Evolutionary conservation across 2,329 filamentous ascomycete species (phyloP), one percentile per base, ranked within the genome.

Genomic region (Leptographium procerum): DNA sequence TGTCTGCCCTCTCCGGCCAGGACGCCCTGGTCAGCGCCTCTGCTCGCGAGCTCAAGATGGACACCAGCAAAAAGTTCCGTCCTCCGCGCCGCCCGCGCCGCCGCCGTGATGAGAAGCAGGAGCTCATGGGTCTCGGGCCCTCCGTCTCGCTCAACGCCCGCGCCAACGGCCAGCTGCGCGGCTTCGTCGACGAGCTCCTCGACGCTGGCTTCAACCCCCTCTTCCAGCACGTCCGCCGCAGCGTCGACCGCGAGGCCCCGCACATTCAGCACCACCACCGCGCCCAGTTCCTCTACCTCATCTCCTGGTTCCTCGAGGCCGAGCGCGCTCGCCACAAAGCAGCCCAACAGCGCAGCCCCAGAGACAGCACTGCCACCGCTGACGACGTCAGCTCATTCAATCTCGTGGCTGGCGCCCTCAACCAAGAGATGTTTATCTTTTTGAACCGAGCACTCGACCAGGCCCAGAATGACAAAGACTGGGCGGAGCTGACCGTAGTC

Each of bases 121-220:
- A 96, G 60, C 88, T 97, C 60, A 51, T 60, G 40, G 58, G 60
- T 2, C 60, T 63, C 0, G 90, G 91, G 57, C 81, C 83, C 11
- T 83, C 84, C 0, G 81, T 86, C 1, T 76, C 84, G 36, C 77
- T 99, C 16, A 89, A 87, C 22, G 72, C 82, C 2, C 78, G 82
- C 24, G 90, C 91, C n/a, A 85, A 82, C n/a, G 80, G 83, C 48
- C 85, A 91, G 63, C 78, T 99, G 10, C 83, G 87, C 55, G 77
- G 76, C 0, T 99, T 99, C 67, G 89, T 96, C 0, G 87, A 92
- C 64, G 91, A 97, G 52, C 96, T 99, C 65, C 75, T 99, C 4
- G 92, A 99, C 69, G 91, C 92, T 0, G 89, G 90, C 0, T 99
- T 99, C 75, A 99, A 97, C 68, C 91, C 91, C 4, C 75, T 91